Percentiles rank a stretch among this genome's conserved stretches.
Conservation (phyloP, 1,284 basidiomycete genomes). For the Trametes polyzona region DNA sequence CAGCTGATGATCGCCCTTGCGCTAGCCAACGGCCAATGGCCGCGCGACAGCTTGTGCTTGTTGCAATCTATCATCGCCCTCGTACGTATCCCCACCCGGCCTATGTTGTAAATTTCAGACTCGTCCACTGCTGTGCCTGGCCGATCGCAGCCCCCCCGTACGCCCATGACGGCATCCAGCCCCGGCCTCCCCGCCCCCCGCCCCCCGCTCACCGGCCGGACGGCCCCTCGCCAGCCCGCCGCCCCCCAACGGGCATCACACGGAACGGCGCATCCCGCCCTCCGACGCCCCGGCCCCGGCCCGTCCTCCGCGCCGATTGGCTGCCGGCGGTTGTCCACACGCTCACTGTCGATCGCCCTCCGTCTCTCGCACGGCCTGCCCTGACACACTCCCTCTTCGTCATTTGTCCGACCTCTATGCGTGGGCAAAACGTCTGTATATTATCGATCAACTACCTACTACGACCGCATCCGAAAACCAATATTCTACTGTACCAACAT, state of each 20-base stretch:
- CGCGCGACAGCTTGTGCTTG: too few species aligned
- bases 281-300: not conserved
- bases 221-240: too few species aligned
- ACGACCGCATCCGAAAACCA: not conserved
- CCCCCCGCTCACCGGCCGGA: too few species aligned
- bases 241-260: not conserved
- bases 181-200: not conserved
- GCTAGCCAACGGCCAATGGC: too few species aligned
- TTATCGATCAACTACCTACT: too few species aligned
- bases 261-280: not conserved
- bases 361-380: not conserved
- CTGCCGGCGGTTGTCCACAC: not conserved
- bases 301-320: not conserved
- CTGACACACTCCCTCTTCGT: not conserved
- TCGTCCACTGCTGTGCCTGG: too few species aligned
- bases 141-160: not conserved
- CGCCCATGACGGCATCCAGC: not conserved
- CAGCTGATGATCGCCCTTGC: too few species aligned
- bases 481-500: conserved; percentile 20
- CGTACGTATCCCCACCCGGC: too few species aligned
- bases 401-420: too few species aligned
- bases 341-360: not conserved
- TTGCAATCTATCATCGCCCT: too few species aligned
- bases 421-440: not conserved
- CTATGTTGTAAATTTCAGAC: too few species aligned